A percentile compares a stretch with the other conserved stretches of the same genome.
Conservation (phyloP, 2,329 filamentous ascomycete genomes). For the Diaporthe australafricana region DNA sequence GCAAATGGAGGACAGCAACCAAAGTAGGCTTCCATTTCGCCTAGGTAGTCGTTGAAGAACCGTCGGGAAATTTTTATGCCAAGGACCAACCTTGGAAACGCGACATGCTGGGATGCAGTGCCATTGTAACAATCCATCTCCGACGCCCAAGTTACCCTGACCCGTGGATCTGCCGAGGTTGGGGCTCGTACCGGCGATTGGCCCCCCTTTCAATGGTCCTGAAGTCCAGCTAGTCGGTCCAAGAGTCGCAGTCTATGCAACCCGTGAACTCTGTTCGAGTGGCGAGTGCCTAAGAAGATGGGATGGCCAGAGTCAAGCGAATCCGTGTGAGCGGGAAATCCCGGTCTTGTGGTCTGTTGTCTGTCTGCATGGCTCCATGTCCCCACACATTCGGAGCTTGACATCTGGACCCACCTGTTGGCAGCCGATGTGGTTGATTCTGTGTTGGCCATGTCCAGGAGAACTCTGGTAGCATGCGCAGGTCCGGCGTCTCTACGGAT, state of each 20-base stretch:
- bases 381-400: not conserved
- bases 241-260: not conserved
- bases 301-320: not conserved
- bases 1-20: not conserved
- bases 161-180: constrained; percentile 15
- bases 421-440: not conserved
- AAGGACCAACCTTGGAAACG: not conserved
- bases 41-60: not conserved
- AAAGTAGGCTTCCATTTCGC: not conserved
- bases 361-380: too few relatives aligned
- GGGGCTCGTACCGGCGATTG: not conserved
- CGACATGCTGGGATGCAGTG: not conserved
- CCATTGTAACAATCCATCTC: not conserved
- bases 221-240: not conserved
- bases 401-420: not conserved
- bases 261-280: not conserved
- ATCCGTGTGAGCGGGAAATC: not conserved
- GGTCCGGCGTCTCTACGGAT: too few relatives aligned
- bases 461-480: not conserved
- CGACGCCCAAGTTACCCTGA: not conserved
- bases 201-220: not conserved
- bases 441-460: not conserved
- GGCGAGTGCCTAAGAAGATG: not conserved
- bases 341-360: not conserved
- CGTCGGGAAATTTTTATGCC: constrained; percentile 10